Evolutionary conservation across 1,139 yeast genomes (phyloP), one percentile per base, ranked within the genome.

Genomic region (Saccharomyces hybrid): DNA sequence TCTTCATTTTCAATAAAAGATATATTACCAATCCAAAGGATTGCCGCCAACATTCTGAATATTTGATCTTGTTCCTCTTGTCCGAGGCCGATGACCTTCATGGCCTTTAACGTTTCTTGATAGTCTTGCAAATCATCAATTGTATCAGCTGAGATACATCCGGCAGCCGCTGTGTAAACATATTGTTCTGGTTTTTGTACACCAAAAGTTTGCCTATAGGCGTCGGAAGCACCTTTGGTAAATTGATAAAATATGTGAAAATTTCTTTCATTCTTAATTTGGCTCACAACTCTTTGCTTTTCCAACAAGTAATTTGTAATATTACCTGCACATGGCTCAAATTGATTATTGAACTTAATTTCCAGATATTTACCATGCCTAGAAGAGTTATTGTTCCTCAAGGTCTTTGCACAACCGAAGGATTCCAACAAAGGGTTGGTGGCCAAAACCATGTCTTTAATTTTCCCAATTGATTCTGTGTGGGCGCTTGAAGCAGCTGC

Each of bases 361-460:
- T 95, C 97, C 55, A 95, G 78, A 70, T 95, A 95, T 72, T 95
- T 95, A 51, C 99, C 99, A 72, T 93, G 99, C 69, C 99, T 83
- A n/a, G 98, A 91, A 24, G 97, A 89, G 73, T 95, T 95, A 73
- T 95, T 89, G 71, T 95, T 95, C 70, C 99, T 81, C 65, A 95
- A 77, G 0, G 99, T 95, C 71, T 93, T 95, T n/a, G 99, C 99
- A 78, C 99, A 95, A 24, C 99, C 99, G 73, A 95, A 93, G 0
- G 97, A 87, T 72, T 95, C 99, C 65, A 95, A 78, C 57, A 95
- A 75, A 2, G 99, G 99, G 68, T 95, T 95, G 1, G 99, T 95
- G 27, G 99, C 99, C 60, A 95, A 78, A 12, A 95, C 99, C 96
- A 93, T 93, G 68, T 93, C 97, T 70, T 91, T 93, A 72, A 93